phyloP scores from a whole-genome alignment of 2,329 filamentous ascomycete genomes.

The Rutstroemia sp. region DNA sequence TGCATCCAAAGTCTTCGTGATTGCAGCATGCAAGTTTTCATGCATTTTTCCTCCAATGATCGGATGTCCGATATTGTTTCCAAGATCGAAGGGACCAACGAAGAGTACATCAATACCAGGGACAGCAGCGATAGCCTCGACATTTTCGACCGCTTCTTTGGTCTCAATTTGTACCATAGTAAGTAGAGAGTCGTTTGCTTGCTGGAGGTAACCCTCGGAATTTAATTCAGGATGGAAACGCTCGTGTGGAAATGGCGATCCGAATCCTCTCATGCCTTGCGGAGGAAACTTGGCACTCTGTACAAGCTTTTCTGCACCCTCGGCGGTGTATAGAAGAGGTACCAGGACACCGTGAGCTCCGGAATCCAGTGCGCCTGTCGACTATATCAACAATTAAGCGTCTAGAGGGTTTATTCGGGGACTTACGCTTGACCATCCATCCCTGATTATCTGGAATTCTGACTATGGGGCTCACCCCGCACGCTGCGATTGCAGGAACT shows the following conservation, averaged over 20 bases:
- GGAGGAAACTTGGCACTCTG: slow-evolving; percentile 49
- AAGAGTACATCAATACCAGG: slow-evolving; percentile 56
- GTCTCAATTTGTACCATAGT: slow-evolving; percentile 66
- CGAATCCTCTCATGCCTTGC: slow-evolving; percentile 45
- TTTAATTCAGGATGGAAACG: slow-evolving; percentile 40
- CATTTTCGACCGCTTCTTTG: slow-evolving; percentile 48
- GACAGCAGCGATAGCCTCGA: slow-evolving; percentile 55
- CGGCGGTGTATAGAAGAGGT: slow-evolving; percentile 46
- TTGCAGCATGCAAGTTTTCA: slow-evolving; percentile 50
- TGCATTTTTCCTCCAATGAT: slow-evolving; percentile 53
- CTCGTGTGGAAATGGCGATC: slow-evolving; percentile 47
- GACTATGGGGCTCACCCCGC: slow-evolving; percentile 47
- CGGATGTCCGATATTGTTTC: slow-evolving; percentile 53
- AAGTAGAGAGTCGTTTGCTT: slow-evolving; percentile 49
- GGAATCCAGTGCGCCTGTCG: slow-evolving; percentile 42
- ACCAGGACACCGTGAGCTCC: slow-evolving; percentile 51
- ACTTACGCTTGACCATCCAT: slow-evolving; percentile 44
- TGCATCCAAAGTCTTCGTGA: slow-evolving; percentile 50
- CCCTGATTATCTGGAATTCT: slow-evolving; percentile 50
- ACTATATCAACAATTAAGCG: slow-evolving; percentile 23
- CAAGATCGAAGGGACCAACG: slow-evolving; percentile 60
- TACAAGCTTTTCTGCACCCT: slow-evolving; percentile 44
- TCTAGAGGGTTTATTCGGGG: slow-evolving; percentile 29
- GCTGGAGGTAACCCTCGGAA: slow-evolving; percentile 48
- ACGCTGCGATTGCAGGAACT: slow-evolving; percentile 47